Evolutionary conservation across 2,329 filamentous ascomycete genomes (phyloP).

Genomic region (Ascochyta clinopodiicola): DNA sequence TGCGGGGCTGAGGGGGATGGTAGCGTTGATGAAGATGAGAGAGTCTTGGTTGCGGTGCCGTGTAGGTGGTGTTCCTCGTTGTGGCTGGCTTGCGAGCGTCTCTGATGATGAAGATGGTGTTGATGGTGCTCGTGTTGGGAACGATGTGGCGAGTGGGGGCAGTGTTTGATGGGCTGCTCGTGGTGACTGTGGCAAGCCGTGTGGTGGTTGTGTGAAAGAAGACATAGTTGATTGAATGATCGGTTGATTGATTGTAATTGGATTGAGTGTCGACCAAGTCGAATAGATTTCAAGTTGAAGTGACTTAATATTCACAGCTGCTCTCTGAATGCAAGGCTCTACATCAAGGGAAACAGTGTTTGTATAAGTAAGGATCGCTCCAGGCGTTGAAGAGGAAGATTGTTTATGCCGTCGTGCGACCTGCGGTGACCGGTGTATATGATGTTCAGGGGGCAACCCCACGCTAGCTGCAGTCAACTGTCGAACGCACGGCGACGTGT

Average conservation of each 20-base stretch:
- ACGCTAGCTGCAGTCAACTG: conserved; percentile 20
- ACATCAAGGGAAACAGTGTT: conserved; percentile 26
- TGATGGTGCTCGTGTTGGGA: conserved; percentile 9
- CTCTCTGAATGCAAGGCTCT: conserved; percentile 12
- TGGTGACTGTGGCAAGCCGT: conserved; percentile 34
- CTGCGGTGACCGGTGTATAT: conserved; percentile 29
- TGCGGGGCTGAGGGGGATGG: conserved; percentile 41
- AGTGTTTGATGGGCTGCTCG: conserved; percentile 30
- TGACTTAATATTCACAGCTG: background rate
- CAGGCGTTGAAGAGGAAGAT: conserved; percentile 23
- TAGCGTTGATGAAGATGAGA: conserved; percentile 45
- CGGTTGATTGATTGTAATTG: background rate
- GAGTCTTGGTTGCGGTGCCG: conserved; percentile 24
- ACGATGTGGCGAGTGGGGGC: conserved; percentile 31
- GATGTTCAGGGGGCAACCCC: conserved; percentile 29
- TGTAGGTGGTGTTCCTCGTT: background rate
- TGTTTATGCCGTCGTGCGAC: conserved; percentile 30
- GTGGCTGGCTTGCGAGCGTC: conserved; percentile 3
- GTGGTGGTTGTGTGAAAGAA: conserved; percentile 23
- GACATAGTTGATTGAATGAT: background rate
- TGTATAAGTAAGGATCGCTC: conserved; percentile 23
- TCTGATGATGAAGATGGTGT: conserved; percentile 12
- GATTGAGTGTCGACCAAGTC: background rate
- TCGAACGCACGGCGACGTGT: conserved; percentile 13
- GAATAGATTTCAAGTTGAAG: background rate